phyloP scores from a whole-genome alignment of 192 early-diverging fungal species.

The Cladochytrium replicatum region DNA sequence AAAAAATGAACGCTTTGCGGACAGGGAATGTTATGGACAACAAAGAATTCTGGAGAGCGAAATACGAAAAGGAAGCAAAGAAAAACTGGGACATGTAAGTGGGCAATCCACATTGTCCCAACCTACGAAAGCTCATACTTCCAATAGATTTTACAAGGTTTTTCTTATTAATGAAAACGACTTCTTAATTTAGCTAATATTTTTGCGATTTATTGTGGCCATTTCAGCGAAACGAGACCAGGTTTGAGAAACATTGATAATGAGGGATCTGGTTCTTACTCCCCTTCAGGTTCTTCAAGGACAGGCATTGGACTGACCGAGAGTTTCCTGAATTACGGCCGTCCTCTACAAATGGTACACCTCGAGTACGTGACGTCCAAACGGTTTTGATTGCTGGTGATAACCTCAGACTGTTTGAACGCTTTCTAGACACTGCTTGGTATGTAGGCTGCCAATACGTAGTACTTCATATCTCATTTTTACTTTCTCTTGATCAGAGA shows the following conservation, averaged over 20 bases:
- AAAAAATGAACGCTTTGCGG: too few species aligned
- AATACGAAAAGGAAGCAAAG: slow-evolving; percentile 22
- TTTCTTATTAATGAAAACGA: too few species aligned
- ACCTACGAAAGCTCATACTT: not conserved
- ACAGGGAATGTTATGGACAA: too few species aligned
- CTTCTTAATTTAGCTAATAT: too few species aligned
- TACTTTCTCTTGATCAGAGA: too few species aligned
- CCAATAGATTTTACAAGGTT: slow-evolving; percentile 11
- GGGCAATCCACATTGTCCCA: not conserved
- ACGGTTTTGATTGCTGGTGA: not conserved
- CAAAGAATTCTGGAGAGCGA: too few species aligned
- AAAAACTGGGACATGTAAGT: slow-evolving; percentile 40
- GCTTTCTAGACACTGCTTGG: not conserved
- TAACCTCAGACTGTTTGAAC: slow-evolving; percentile 1
- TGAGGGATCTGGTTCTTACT: not conserved
- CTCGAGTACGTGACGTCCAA: not conserved
- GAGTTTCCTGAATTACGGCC: slow-evolving; percentile 83
- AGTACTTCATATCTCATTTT: too few species aligned
- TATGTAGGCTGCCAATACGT: not conserved
- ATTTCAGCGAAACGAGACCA: not conserved
- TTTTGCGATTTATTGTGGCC: not conserved
- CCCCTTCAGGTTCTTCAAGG: slow-evolving; percentile 70
- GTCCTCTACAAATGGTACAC: slow-evolving; percentile 10
- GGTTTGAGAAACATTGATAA: not conserved
- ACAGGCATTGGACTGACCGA: slow-evolving; percentile 88